Base-by-base conservation (phyloP, 371 early-diverging fungal genomes). In the Mucor saturninus region DNA sequence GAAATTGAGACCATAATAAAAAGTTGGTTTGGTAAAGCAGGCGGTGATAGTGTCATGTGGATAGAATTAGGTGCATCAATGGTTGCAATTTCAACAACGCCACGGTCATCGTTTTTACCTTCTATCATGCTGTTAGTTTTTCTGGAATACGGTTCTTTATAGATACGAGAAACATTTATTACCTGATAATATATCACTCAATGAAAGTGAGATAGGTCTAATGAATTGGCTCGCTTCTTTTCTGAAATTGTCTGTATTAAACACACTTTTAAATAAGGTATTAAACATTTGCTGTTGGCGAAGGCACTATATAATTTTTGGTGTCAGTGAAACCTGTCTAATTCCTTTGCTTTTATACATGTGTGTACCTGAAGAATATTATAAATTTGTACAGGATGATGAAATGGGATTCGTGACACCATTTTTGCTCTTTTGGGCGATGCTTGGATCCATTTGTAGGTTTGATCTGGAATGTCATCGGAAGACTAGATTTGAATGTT, bases 251-350 rank as follows among this genome's bases (percentile, higher is more conserved):
- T 72, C 58, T 26, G 65, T 62, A 56, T 80, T 76, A 52, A 86
- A 84, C 21, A 84, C 77, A 52, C 81, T 82, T 55, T 74, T 75
- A 56, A 84, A 84, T 0, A 86, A 59, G 3, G 75, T 71, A 53
- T 86, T 86, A 66, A 83, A 86, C 68, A 79, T 74, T 54, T 82
- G 64, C 62, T 86, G 86, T 54, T 83, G 83, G n/a, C 86, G 80
- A 65, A 79, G 64, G 46, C 67, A 68, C 69, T 73, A 77, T 15
- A 79, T 69, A 43, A 43, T 38, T n/a, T 43, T 4, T 43, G 43
- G 4, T 7, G 2, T 28, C 11, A 48, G 49, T 48, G 6, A 21
- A 21, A 21, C 21, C 21, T 21, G 21, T 21, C 0, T 21, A 21
- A 21, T 21, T 21, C 21, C 21, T 46, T 14, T 30, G 7, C 11